Evolutionary conservation across 208 protist species (phyloP), one percentile per base, ranked within the genome.

Genomic region (Trypanosoma brucei): DNA sequence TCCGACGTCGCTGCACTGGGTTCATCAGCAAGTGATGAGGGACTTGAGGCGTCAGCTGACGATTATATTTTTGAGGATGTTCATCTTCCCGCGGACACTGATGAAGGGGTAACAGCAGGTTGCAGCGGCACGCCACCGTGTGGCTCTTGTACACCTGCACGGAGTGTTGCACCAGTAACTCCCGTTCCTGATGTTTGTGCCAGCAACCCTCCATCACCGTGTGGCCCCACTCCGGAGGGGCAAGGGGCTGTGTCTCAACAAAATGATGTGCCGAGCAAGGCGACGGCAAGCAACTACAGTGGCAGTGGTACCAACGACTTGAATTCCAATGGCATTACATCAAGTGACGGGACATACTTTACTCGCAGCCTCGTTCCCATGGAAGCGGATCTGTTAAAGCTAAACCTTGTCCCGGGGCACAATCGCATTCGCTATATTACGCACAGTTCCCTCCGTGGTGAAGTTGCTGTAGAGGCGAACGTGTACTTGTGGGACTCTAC

Each of bases 401-500:
- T 99, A 42, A 82, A 86, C 36, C 79, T 99, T 5, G 50, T 79
- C 36, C 75, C 87, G 2, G 96, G 96, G 22, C 77, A 70, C 55
- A 99, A 99, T 80, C 56, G 70, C 44, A 90, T 98, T 14, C 82
- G 79, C 35, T 99, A 98, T 69, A 67, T 88, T 0, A 92, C 97
- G 14, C 73, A 79, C 38, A 97, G 88, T 56, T 75, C 68, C 48
- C 61, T 85, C 8, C 68, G 76, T 54, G 89, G 86, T 3, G 69
- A 78, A 8, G 81, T 92, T 36, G 75, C 86, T 3, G 83, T 98
- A 30, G 75, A 76, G n/a, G 83, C 86, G 55, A 81, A 72, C 52
- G 88, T 99, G 35, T 99, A 94, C 62, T 78, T 98, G 13, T 99
- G 93, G 91, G 70, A 89, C n/a, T 77, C 78, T 62, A 81, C 61